Percentiles rank a stretch among this genome's conserved stretches.
Evolutionary conservation across 768 basidiomycete species (phyloP).

Genomic region (Arthromyces matolae): DNA sequence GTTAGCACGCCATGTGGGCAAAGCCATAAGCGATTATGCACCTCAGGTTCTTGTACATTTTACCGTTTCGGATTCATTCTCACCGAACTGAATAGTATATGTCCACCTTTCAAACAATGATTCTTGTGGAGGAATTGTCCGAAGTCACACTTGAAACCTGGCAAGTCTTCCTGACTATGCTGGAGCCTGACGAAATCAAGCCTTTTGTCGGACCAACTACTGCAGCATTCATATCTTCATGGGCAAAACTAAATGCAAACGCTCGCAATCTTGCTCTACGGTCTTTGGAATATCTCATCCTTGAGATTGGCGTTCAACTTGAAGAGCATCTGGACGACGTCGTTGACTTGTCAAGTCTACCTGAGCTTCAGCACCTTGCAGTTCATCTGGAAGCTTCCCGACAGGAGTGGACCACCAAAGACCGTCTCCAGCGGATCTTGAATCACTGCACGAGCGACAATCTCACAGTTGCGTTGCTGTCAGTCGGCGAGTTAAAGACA

Average conservation of each 20-base stretch:
- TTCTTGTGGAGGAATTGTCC: slow-evolving; percentile 70
- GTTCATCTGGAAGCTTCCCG: slow-evolving; percentile 43
- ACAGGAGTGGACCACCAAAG: slow-evolving; percentile 44
- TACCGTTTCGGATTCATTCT: slow-evolving; percentile 1
- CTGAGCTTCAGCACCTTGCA: slow-evolving; percentile 50
- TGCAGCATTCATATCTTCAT: slow-evolving; percentile 76
- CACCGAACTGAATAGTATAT: slow-evolving; percentile 61
- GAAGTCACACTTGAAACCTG: slow-evolving; percentile 79
- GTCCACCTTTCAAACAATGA: slow-evolving; percentile 90
- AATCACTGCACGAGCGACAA: slow-evolving; percentile 80
- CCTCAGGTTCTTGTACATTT: slow-evolving; percentile 65
- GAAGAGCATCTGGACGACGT: slow-evolving; percentile 66
- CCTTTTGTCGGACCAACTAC: slow-evolving; percentile 85
- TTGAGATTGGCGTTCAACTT: slow-evolving; percentile 55
- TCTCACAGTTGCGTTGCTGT: slow-evolving; percentile 66
- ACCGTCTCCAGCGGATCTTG: slow-evolving; percentile 62
- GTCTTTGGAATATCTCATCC: slow-evolving; percentile 68
- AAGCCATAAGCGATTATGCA: slow-evolving; percentile 68
- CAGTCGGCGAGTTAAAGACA: slow-evolving; percentile 69
- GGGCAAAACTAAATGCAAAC: slow-evolving; percentile 56
- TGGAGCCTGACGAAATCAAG: slow-evolving; percentile 68
- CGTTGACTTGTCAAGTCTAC: slow-evolving; percentile 71
- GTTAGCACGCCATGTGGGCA: slow-evolving; percentile 67
- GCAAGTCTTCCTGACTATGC: slow-evolving; percentile 67
- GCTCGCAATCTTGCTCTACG: slow-evolving; percentile 52